A percentile compares a stretch with the other conserved stretches of the same genome.
Evolutionary conservation across 2,329 filamentous ascomycete genomes (phyloP).

Genomic region (Penicillium psychrosexuale): DNA sequence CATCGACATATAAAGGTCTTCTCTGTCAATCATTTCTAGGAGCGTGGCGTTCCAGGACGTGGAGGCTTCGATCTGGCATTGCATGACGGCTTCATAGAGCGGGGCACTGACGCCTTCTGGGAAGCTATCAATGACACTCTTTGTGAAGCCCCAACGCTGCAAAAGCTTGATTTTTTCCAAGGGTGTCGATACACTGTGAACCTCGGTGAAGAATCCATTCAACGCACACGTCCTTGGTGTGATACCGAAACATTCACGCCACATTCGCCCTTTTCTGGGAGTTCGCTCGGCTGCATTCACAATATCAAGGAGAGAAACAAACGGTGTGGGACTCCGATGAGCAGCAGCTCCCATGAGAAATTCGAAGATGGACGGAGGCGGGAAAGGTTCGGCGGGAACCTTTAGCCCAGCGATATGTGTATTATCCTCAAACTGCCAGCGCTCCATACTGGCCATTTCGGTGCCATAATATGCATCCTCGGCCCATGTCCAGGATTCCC

Average conservation of each 20-base stretch:
- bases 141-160: conserved; percentile 62
- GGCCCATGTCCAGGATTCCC: conserved; percentile 59
- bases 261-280: conserved; percentile 31
- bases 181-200: conserved; percentile 50
- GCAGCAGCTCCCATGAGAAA: conserved; percentile 50
- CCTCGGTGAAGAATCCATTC: conserved; percentile 61
- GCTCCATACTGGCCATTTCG: conserved; percentile 56
- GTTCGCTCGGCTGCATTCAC: conserved; percentile 35
- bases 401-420: conserved; percentile 44
- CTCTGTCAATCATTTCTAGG: conserved; percentile 72
- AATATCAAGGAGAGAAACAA: conserved; percentile 52
- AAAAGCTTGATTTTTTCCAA: conserved; percentile 71
- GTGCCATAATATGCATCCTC: conserved; percentile 56
- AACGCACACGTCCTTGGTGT: conserved; percentile 70
- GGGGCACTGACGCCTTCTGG: conserved; percentile 80
- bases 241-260: conserved; percentile 39
- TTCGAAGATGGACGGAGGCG: conserved; percentile 58
- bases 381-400: conserved; percentile 50
- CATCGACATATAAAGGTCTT: conserved; percentile 71
- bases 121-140: conserved; percentile 70
- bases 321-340: conserved; percentile 35
- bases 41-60: conserved; percentile 69
- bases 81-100: conserved; percentile 77
- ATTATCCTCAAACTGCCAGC: conserved; percentile 57
- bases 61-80: conserved; percentile 78